Evolutionary conservation across 2,329 filamentous ascomycete species (phyloP).

Genomic region (Berkeleyomyces rouxiae): DNA sequence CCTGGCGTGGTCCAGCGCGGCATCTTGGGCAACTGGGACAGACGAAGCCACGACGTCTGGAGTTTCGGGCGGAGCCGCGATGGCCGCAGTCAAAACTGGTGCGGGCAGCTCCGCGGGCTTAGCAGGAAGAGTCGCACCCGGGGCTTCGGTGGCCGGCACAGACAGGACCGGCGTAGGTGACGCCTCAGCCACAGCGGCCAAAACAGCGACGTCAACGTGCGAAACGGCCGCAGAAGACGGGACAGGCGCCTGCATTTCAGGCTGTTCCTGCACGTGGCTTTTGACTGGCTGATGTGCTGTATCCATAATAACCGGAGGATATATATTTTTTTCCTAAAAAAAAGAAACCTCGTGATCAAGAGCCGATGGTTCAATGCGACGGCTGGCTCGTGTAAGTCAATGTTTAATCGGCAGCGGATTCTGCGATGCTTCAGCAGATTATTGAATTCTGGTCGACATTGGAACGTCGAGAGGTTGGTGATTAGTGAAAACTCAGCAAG

Average conservation of each 20-base stretch:
- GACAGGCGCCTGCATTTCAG: background rate
- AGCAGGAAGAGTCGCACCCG: background rate
- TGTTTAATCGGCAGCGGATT: background rate
- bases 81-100: background rate
- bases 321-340: background rate
- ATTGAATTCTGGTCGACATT: conserved; percentile 10
- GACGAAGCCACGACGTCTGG: background rate
- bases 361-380: background rate
- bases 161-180: background rate
- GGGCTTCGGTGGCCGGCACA: background rate
- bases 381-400: background rate
- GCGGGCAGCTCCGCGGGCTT: background rate
- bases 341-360: background rate
- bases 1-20: background rate
- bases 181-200: background rate
- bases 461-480: conserved; percentile 12
- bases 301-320: background rate
- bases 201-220: background rate
- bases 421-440: background rate
- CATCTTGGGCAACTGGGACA: background rate
- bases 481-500: conserved; percentile 9
- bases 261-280: background rate
- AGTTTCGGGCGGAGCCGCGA: background rate
- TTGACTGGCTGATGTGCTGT: background rate
- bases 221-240: background rate